Conservation (phyloP, 1,284 basidiomycete species). For the Somion occarium region DNA sequence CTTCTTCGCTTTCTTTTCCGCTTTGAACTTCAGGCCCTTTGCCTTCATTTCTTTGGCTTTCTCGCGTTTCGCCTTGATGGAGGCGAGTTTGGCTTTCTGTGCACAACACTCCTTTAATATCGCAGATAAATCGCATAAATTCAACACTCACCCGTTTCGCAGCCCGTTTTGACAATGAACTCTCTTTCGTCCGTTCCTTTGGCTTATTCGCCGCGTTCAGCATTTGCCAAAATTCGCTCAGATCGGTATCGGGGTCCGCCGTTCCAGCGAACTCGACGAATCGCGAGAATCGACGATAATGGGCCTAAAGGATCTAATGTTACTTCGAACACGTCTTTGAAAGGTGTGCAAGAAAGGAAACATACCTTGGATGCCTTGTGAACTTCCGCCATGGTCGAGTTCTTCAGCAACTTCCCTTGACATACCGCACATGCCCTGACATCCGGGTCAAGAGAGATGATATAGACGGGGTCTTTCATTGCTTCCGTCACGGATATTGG, state of each 20-base stretch:
- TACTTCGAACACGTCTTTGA: conserved; percentile 11
- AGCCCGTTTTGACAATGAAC: conserved; percentile 43
- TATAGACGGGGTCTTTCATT: conserved; percentile 59
- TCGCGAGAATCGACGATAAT: conserved; percentile 52
- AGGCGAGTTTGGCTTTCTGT: conserved; percentile 39
- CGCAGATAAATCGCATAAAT: background rate
- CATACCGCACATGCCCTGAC: conserved; percentile 65
- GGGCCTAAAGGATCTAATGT: conserved; percentile 39
- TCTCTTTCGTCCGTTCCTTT: conserved; percentile 1
- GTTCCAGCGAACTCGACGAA: conserved; percentile 38
- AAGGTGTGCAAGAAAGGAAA: conserved; percentile 20
- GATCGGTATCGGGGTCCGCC: conserved; percentile 38
- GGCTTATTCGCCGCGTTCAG: conserved; percentile 15
- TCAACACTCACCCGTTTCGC: conserved; percentile 44
- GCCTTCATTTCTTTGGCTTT: conserved; percentile 32
- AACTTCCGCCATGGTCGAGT: conserved; percentile 49
- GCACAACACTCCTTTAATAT: background rate
- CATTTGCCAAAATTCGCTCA: conserved; percentile 41
- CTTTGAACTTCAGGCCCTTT: conserved; percentile 12
- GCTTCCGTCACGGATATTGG: conserved; percentile 58
- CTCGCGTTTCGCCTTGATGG: conserved; percentile 35
- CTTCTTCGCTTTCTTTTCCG: conserved; percentile 19
- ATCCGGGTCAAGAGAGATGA: conserved; percentile 47
- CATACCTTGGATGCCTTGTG: conserved; percentile 68
- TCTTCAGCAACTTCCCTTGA: conserved; percentile 71